A percentile compares a stretch with the other conserved stretches of the same genome.
Conservation (phyloP, 2,329 filamentous ascomycete species). For the Nemania diffusa region DNA sequence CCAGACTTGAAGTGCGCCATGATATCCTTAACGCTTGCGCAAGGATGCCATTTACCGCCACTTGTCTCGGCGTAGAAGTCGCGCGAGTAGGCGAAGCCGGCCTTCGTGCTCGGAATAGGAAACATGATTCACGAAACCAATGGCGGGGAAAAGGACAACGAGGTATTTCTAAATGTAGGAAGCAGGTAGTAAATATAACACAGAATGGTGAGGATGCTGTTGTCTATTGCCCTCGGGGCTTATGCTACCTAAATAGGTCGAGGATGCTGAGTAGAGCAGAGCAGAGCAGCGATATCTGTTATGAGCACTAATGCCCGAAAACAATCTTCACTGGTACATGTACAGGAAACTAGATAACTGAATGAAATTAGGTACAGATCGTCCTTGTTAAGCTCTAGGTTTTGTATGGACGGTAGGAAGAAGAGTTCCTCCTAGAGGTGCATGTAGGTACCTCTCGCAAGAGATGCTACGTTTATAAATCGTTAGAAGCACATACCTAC, state of each 20-base stretch:
- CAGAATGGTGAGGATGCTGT: background rate
- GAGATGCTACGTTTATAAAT: no score
- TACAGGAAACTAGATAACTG: no score
- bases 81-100: slow-evolving; percentile 56
- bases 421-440: no score
- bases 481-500: no score
- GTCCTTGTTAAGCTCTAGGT: no score
- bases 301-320: no score
- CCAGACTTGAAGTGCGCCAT: slow-evolving; percentile 57
- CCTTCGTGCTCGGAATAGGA: slow-evolving; percentile 46
- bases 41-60: slow-evolving; percentile 57
- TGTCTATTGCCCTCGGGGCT: background rate
- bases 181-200: background rate
- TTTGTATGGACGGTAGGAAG: no score
- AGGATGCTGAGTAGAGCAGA: background rate
- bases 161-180: background rate
- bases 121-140: slow-evolving; percentile 39
- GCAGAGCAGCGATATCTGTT: background rate
- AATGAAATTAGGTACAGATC: no score
- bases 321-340: no score
- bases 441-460: no score
- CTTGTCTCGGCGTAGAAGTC: slow-evolving; percentile 58
- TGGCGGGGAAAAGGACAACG: background rate
- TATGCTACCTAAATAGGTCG: no score
- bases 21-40: slow-evolving; percentile 57